Conservation (phyloP, 2,329 filamentous ascomycete species). For the Trematosphaeria pertusa region DNA sequence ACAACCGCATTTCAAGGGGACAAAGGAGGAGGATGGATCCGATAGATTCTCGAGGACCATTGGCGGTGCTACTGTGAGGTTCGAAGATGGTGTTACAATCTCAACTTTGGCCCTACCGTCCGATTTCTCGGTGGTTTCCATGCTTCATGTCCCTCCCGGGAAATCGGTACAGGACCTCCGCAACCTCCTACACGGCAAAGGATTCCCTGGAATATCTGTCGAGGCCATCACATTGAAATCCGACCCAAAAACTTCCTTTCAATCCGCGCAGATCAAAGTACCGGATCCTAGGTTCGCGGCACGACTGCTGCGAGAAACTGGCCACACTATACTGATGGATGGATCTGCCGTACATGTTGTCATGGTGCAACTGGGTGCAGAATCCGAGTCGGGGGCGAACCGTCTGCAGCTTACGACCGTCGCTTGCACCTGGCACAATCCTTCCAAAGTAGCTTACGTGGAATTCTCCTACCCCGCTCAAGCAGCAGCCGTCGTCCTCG, state of each 20-base stretch:
- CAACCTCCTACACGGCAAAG: constrained; percentile 1
- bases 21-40: not conserved
- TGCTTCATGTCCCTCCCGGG: constrained; percentile 9
- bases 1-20: not conserved
- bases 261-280: constrained; percentile 11
- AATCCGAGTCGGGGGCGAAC: constrained; percentile 17
- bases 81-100: constrained; percentile 11
- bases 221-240: constrained; percentile 1
- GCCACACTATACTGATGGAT: not conserved
- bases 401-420: constrained; percentile 24
- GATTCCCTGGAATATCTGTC: constrained; percentile 5
- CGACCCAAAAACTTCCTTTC: not conserved
- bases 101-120: constrained; percentile 10
- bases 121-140: constrained; percentile 16
- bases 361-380: constrained; percentile 5
- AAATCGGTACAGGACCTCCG: constrained; percentile 7
- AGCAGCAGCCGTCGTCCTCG: not conserved
- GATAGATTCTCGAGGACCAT: constrained; percentile 9
- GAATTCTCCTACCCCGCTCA: constrained; percentile 2
- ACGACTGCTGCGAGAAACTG: constrained; percentile 7
- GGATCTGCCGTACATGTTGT: not conserved
- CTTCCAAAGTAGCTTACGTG: constrained; percentile 17
- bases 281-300: constrained; percentile 14
- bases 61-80: constrained; percentile 17
- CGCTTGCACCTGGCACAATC: constrained; percentile 21